Evolutionary conservation across 805 yeast species (phyloP).

Genomic region (Phaffomyces thermotolerans): DNA sequence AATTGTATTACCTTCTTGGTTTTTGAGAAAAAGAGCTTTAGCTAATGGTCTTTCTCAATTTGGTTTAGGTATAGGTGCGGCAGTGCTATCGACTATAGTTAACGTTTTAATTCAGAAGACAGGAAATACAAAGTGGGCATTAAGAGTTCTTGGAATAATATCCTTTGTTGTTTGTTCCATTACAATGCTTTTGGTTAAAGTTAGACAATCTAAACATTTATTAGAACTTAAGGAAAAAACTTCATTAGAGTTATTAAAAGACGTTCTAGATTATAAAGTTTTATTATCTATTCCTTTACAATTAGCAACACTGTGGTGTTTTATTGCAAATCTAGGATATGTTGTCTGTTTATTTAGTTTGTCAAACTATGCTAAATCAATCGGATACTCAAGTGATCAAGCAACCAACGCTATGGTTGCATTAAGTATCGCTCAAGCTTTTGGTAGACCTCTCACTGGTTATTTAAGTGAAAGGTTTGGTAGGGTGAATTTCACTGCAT

Average conservation of each 20-base stretch:
- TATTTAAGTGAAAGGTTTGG: constrained; percentile 38
- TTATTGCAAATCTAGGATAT: constrained; percentile 33
- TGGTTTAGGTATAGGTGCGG: constrained; percentile 51
- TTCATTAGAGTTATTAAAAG: constrained; percentile 19
- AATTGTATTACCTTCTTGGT: constrained; percentile 48
- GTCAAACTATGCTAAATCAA: constrained; percentile 37
- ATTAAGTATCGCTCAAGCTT: constrained; percentile 37
- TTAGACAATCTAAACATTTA: constrained; percentile 31
- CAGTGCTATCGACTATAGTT: constrained; percentile 33
- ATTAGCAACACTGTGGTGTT: constrained; percentile 31
- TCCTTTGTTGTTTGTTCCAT: constrained; percentile 31
- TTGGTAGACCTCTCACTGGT: constrained; percentile 46
- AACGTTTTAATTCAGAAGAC: constrained; percentile 34
- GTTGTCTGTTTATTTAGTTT: constrained; percentile 39
- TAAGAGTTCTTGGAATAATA: constrained; percentile 37
- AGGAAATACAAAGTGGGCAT: constrained; percentile 40
- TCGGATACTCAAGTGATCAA: constrained; percentile 38
- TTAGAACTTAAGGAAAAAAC: constrained; percentile 9
- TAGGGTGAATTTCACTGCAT: constrained; percentile 37
- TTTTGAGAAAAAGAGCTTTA: constrained; percentile 38
- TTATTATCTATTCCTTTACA: constrained; percentile 26
- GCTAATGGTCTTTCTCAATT: constrained; percentile 43
- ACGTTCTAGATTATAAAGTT: constrained; percentile 29
- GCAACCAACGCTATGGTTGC: constrained; percentile 41
- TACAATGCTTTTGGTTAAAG: constrained; percentile 37